Evolutionary conservation across 2,329 filamentous ascomycete species (phyloP).

Genomic region (Ceratocystis cacaofunesta): DNA sequence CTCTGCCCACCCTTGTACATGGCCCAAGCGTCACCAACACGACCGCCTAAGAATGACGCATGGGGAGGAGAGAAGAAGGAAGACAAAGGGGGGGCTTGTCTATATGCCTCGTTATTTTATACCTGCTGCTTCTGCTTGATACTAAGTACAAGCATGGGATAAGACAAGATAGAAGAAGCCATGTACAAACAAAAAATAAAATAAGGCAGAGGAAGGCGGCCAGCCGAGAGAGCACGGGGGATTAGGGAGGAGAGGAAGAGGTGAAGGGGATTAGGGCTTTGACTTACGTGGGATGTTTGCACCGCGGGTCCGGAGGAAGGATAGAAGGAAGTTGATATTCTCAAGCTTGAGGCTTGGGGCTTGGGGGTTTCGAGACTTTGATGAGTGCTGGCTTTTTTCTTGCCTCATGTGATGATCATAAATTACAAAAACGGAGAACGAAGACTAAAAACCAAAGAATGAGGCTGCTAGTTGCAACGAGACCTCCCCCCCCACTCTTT

Average conservation of each 20-base stretch:
- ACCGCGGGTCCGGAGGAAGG: background rate
- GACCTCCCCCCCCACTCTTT: background rate
- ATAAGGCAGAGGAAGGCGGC: background rate
- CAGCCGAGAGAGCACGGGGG: background rate
- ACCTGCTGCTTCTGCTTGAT: background rate
- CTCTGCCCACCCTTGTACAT: background rate
- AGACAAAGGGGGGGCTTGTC: background rate
- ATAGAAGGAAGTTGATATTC: constrained; percentile 1
- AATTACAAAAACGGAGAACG: too few species aligned
- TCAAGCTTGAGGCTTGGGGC: background rate
- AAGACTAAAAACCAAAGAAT: background rate
- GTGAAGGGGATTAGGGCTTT: background rate
- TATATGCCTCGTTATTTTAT: background rate
- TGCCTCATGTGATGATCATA: too few species aligned
- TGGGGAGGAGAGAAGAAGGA: background rate
- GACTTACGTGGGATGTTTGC: background rate
- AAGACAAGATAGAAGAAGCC: background rate
- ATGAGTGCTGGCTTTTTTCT: too few species aligned
- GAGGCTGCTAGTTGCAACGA: background rate
- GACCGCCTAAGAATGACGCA: background rate
- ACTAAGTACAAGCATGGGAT: background rate
- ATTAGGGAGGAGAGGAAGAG: background rate
- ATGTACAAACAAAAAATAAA: background rate
- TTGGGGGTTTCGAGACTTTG: background rate
- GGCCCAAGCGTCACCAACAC: background rate